phyloP scores from a whole-genome alignment of 345 rosid genomes.

The Salix purpurea region DNA sequence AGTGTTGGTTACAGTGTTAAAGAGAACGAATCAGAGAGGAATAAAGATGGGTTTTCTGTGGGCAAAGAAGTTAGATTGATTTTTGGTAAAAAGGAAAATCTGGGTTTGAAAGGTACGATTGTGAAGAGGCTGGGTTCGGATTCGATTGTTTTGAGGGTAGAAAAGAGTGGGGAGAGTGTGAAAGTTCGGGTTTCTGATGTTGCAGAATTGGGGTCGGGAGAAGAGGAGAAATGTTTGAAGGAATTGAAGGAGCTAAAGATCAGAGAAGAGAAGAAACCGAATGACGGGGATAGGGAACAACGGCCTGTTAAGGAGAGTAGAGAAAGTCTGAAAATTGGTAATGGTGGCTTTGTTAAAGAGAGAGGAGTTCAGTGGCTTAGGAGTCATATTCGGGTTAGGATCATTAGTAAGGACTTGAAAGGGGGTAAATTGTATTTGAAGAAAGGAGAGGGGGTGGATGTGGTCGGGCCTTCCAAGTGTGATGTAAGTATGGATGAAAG shows the following conservation, averaged over 20 bases:
- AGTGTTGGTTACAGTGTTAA: background rate
- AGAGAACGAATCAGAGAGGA: background rate
- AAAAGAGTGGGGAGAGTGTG: conserved; percentile 38
- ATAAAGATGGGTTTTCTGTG: background rate
- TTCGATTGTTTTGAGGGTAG: conserved; percentile 15
- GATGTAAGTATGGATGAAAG: conserved; percentile 71
- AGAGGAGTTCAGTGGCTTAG: conserved; percentile 51
- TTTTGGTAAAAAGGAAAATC: background rate
- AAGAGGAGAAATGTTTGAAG: conserved; percentile 62
- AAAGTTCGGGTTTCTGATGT: conserved; percentile 42
- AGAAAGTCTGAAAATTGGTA: conserved; percentile 23
- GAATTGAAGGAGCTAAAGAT: conserved; percentile 41
- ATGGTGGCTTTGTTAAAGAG: conserved; percentile 14
- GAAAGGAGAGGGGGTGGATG: conserved; percentile 81
- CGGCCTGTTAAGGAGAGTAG: background rate
- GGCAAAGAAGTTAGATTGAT: background rate
- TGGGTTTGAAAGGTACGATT: background rate
- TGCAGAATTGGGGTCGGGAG: conserved; percentile 60
- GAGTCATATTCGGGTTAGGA: conserved; percentile 68
- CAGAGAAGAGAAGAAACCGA: conserved; percentile 9
- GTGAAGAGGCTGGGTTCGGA: background rate
- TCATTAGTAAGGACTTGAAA: conserved; percentile 61
- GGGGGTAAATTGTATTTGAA: conserved; percentile 72
- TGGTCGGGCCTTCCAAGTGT: conserved; percentile 63
- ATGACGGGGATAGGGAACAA: conserved; percentile 20